Evolutionary conservation across 768 basidiomycete genomes (phyloP).

Genomic region (Rhizopogon roseolus): DNA sequence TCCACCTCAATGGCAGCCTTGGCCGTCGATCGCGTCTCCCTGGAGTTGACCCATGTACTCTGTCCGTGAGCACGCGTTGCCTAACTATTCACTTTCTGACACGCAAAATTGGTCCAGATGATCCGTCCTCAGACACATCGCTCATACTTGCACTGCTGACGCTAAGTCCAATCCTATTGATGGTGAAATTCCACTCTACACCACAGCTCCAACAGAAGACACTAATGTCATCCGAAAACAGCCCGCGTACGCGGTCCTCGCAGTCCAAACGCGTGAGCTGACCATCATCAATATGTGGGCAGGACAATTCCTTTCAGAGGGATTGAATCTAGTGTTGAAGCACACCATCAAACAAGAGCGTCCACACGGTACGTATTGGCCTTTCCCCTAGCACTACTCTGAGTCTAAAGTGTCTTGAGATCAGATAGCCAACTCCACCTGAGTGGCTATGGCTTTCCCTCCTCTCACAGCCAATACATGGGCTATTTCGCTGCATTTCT

Average conservation of each 20-base stretch:
- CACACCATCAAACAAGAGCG: constrained; percentile 62
- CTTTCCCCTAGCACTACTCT: not conserved
- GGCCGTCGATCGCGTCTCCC: constrained; percentile 31
- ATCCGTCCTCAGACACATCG: constrained; percentile 55
- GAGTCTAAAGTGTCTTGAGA: not conserved
- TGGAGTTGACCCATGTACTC: constrained; percentile 65
- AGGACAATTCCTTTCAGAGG: constrained; percentile 72
- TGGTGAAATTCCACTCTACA: constrained; percentile 38
- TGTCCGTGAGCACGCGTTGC: constrained; percentile 34
- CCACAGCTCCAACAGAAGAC: not conserved
- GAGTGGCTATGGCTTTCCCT: constrained; percentile 82
- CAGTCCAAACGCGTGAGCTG: constrained; percentile 73
- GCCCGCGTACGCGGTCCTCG: constrained; percentile 76
- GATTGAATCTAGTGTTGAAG: constrained; percentile 66
- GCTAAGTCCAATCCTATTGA: constrained; percentile 65
- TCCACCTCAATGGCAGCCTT: constrained; percentile 2
- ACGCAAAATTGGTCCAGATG: constrained; percentile 36
- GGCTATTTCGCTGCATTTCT: constrained; percentile 80
- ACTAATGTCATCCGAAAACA: constrained; percentile 22
- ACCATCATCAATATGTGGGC: constrained; percentile 81
- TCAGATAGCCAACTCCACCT: constrained; percentile 17
- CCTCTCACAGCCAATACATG: constrained; percentile 90
- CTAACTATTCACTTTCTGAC: not conserved
- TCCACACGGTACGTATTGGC: constrained; percentile 48
- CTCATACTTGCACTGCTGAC: constrained; percentile 58